These are phyloP conservation scores for Boletales sp. DNA, from an alignment of 768 basidiomycete genomes.

Conservation along the genomic window DNA sequence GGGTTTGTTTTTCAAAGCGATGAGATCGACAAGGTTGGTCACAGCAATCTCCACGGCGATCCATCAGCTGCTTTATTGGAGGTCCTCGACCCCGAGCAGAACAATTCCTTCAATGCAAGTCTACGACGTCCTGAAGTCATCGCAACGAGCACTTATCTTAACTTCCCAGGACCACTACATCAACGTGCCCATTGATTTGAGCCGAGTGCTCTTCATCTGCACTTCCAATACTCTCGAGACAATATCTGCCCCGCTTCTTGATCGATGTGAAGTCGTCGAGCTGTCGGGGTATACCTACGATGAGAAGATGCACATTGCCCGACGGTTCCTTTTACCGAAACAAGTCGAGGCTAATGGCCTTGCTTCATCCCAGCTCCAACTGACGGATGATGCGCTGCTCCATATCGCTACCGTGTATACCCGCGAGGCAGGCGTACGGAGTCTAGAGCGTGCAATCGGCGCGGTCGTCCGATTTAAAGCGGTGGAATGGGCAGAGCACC, in stretches of 20 bases:
- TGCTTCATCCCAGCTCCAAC: slow-evolving; percentile 50
- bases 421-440: slow-evolving; percentile 89
- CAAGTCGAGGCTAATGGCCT: slow-evolving; percentile 80
- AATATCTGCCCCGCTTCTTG: slow-evolving; percentile 82
- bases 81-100: slow-evolving; percentile 93
- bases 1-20: slow-evolving; percentile 39
- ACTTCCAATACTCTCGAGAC: slow-evolving; percentile 90
- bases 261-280: slow-evolving; percentile 86
- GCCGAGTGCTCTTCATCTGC: slow-evolving; percentile 88
- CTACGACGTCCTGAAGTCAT: neutral
- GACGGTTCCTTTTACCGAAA: slow-evolving; percentile 84
- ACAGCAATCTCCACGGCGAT: slow-evolving; percentile 87
- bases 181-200: slow-evolving; percentile 84
- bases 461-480: slow-evolving; percentile 89
- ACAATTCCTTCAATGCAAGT: slow-evolving; percentile 72
- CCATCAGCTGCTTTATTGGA: slow-evolving; percentile 88
- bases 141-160: neutral
- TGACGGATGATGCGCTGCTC: slow-evolving; percentile 69
- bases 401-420: slow-evolving; percentile 79
- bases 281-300: slow-evolving; percentile 83
- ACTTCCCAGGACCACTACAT: slow-evolving; percentile 78
- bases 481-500: slow-evolving; percentile 80
- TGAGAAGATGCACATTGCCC: slow-evolving; percentile 89
- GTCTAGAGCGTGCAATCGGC: slow-evolving; percentile 82
- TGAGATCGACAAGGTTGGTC: slow-evolving; percentile 89